Conservation (phyloP, 2,329 filamentous ascomycete species). For the Aspergillus persii region DNA sequence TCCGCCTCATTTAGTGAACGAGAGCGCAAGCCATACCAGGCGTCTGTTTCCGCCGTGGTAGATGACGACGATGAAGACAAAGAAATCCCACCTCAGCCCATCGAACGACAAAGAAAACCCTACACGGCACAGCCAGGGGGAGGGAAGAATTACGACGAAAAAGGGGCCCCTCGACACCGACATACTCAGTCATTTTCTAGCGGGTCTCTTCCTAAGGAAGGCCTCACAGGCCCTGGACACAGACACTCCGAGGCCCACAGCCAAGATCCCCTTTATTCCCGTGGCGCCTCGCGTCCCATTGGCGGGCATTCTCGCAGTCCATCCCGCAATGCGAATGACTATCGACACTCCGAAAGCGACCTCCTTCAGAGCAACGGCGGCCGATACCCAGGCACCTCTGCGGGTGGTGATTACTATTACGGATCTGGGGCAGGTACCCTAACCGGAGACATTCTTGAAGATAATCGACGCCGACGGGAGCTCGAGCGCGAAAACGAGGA, state of each 20-base stretch:
- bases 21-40: slow-evolving; percentile 41
- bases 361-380: slow-evolving; percentile 24
- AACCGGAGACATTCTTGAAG: slow-evolving; percentile 24
- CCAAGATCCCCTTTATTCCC: slow-evolving; percentile 25
- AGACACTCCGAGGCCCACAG: slow-evolving; percentile 56
- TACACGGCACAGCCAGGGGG: slow-evolving; percentile 59
- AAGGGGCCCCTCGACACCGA: slow-evolving; percentile 14
- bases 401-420: slow-evolving; percentile 26
- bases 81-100: slow-evolving; percentile 46
- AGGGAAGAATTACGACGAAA: slow-evolving; percentile 57
- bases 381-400: slow-evolving; percentile 17
- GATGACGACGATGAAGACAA: slow-evolving; percentile 44
- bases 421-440: slow-evolving; percentile 21
- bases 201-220: slow-evolving; percentile 53
- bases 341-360: slow-evolving; percentile 38
- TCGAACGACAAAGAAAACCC: slow-evolving; percentile 66
- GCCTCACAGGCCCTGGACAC: slow-evolving; percentile 55
- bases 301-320: slow-evolving; percentile 30
- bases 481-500: slow-evolving; percentile 25
- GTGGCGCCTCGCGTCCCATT: slow-evolving; percentile 17
- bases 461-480: slow-evolving; percentile 28
- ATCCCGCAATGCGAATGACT: slow-evolving; percentile 28
- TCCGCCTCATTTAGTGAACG: slow-evolving; percentile 31
- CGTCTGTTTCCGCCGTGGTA: slow-evolving; percentile 33
- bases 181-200: slow-evolving; percentile 28